Conservation (phyloP, 768 basidiomycete species). For the Kwoniella heveanensis region DNA sequence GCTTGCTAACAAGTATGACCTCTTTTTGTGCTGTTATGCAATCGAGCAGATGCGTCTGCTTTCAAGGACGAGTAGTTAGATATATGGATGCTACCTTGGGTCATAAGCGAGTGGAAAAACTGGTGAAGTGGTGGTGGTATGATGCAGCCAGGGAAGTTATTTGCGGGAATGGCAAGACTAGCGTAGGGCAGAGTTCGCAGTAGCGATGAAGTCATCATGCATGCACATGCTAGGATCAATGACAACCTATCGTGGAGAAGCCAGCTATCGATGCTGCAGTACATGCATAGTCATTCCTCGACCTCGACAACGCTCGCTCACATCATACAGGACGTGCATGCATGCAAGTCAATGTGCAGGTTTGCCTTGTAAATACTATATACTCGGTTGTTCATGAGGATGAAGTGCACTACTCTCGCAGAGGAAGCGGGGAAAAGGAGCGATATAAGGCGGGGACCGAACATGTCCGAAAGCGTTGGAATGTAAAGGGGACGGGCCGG, state of each 20-base stretch:
- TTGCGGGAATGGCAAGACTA: neutral
- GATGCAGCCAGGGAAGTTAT: neutral
- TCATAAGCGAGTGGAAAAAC: too few relatives aligned
- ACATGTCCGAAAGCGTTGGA: neutral
- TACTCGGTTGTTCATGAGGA: too few relatives aligned
- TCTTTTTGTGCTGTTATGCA: neutral
- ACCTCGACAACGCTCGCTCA: too few relatives aligned
- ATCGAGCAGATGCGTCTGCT: conserved; percentile 29
- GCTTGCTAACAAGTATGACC: conserved; percentile 6
- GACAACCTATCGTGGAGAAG: too few relatives aligned
- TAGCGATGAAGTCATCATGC: conserved; percentile 1
- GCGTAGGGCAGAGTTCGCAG: neutral
- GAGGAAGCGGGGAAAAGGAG: neutral
- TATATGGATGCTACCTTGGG: neutral
- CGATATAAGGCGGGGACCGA: neutral
- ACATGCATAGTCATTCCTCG: too few relatives aligned
- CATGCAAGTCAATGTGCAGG: too few relatives aligned
- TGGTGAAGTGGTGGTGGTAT: too few relatives aligned
- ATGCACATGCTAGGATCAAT: neutral
- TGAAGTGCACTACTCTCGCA: too few relatives aligned
- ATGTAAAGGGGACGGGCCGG: neutral
- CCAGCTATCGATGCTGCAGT: too few relatives aligned
- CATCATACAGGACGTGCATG: too few relatives aligned
- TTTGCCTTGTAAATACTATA: too few relatives aligned
- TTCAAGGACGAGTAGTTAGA: conserved; percentile 27